phyloP scores from a whole-genome alignment of 225 moss, liverwort and hornwort genomes.

The Bryum argenteum region DNA sequence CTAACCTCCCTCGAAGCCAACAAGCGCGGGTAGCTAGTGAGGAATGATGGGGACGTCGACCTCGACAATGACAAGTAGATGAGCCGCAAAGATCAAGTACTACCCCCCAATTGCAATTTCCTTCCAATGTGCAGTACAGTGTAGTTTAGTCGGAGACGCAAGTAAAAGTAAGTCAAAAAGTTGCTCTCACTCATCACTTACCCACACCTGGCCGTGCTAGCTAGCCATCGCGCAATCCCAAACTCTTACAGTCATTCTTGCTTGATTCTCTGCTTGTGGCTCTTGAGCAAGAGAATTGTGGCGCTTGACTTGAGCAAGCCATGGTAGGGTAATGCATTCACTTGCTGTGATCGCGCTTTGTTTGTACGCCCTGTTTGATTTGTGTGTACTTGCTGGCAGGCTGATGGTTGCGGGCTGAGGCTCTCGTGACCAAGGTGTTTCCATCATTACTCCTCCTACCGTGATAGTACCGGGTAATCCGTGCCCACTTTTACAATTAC shows the following conservation, averaged over 20 bases:
- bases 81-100: not conserved
- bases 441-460: not conserved
- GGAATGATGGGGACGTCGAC: not conserved
- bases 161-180: not conserved
- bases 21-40: not conserved
- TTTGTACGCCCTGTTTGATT: conserved; percentile 18
- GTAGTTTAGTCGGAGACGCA: not conserved
- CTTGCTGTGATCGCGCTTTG: conserved; percentile 13
- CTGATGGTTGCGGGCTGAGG: conserved; percentile 1
- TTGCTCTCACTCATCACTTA: too few relatives aligned
- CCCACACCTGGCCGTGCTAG: too few relatives aligned
- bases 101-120: not conserved
- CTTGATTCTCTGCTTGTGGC: not conserved
- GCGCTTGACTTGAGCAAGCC: not conserved
- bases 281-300: not conserved
- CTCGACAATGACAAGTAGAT: not conserved
- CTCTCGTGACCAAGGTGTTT: conserved; percentile 18
- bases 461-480: not conserved
- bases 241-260: too few relatives aligned
- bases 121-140: not conserved
- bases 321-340: conserved; percentile 11
- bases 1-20: not conserved
- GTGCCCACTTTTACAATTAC: not conserved
- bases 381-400: not conserved
- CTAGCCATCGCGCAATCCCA: too few relatives aligned